Evolutionary conservation across 192 early-diverging fungal species (phyloP).

Genomic region (Coemansia sp.): DNA sequence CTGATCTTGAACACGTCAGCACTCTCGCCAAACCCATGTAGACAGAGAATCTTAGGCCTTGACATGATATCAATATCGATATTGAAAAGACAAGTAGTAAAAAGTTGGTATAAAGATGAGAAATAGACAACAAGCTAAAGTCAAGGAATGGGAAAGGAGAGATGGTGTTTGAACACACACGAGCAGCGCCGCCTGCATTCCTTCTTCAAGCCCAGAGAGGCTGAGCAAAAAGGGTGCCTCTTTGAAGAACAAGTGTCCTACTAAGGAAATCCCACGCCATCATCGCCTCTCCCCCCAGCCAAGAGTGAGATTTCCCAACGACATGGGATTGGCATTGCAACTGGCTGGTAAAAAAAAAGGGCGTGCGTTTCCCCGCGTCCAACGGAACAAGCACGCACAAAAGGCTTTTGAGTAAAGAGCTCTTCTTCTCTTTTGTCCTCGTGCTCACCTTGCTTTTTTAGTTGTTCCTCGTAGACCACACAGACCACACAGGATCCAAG

Average conservation of each 20-base stretch:
- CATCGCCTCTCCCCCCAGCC: not conserved
- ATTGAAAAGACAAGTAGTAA: not conserved
- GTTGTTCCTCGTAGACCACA: not conserved
- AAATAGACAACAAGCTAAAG: not conserved
- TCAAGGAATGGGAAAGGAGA: not conserved
- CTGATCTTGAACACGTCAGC: constrained; percentile 45
- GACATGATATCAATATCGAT: constrained; percentile 13
- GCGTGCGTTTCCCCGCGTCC: not conserved
- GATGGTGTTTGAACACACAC: not conserved
- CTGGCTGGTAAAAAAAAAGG: not conserved
- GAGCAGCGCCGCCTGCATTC: not conserved
- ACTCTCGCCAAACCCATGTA: constrained; percentile 52
- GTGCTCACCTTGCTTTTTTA: not conserved
- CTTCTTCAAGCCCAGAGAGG: not conserved
- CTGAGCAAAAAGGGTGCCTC: not conserved
- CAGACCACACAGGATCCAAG: not conserved
- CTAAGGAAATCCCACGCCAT: constrained; percentile 6
- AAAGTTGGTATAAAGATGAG: not conserved
- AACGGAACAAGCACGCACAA: not conserved
- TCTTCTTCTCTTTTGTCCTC: not conserved
- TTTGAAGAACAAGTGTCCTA: not conserved
- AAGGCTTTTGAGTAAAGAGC: not conserved
- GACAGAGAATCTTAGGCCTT: constrained; percentile 53
- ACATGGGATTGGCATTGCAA: not conserved
- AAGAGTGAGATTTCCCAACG: not conserved